Evolutionary conservation across 2,329 filamentous ascomycete genomes (phyloP).

Genomic region (Aspergillus flavus): DNA sequence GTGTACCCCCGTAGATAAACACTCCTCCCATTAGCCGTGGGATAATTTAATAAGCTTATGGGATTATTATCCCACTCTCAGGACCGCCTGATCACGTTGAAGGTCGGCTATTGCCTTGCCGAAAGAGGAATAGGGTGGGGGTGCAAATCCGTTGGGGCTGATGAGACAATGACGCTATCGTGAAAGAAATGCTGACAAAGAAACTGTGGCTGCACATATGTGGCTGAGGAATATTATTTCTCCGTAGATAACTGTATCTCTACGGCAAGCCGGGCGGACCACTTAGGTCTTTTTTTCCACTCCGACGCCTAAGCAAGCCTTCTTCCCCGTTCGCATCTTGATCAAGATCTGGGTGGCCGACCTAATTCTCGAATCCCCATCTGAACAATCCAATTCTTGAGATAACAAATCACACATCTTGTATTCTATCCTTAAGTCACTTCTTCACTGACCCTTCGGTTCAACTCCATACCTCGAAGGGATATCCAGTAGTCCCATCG

Average conservation of each 20-base stretch:
- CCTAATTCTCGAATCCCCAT: background rate
- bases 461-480: background rate
- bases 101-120: slow-evolving; percentile 26
- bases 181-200: background rate
- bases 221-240: background rate
- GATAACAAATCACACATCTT: background rate
- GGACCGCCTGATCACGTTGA: background rate
- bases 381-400: background rate
- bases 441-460: background rate
- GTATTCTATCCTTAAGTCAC: background rate
- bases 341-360: background rate
- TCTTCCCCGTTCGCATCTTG: background rate
- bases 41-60: slow-evolving; percentile 6
- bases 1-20: background rate
- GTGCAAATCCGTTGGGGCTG: slow-evolving; percentile 19
- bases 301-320: background rate
- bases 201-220: slow-evolving; percentile 4
- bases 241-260: background rate
- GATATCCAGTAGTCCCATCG: background rate
- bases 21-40: slow-evolving; percentile 1
- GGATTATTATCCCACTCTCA: slow-evolving; percentile 5
- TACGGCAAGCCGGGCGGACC: slow-evolving; percentile 11
- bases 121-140: slow-evolving; percentile 36
- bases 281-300: slow-evolving; percentile 13
- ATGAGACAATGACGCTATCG: background rate